These are phyloP conservation scores for Aspergillus neoniger DNA, from an alignment of 2,329 filamentous ascomycete genomes.

Conservation along the genomic window DNA sequence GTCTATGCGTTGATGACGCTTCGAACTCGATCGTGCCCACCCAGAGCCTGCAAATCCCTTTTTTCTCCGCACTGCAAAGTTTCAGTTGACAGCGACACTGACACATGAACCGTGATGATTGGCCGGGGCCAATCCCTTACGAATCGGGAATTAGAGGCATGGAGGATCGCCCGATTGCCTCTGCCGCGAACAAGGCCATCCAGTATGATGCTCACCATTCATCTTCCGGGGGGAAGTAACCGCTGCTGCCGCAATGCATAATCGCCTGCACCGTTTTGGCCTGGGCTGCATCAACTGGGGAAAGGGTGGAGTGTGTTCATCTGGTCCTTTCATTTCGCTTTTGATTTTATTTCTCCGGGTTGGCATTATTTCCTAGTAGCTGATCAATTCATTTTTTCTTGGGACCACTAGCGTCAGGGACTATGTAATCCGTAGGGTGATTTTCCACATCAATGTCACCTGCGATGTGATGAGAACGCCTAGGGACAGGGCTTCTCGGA, in stretches of 20 bases:
- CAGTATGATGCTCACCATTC: background rate
- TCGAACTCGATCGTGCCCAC: background rate
- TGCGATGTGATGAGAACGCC: background rate
- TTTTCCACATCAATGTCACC: background rate
- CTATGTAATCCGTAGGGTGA: background rate
- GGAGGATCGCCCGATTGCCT: constrained; percentile 17
- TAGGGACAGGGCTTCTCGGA: background rate
- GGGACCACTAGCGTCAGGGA: background rate
- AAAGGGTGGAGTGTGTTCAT: background rate
- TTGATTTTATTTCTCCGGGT: background rate
- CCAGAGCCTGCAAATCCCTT: constrained; percentile 3
- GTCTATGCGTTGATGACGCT: background rate
- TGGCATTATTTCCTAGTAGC: background rate
- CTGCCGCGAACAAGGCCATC: background rate
- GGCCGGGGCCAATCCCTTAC: constrained; percentile 2
- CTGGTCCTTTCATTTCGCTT: background rate
- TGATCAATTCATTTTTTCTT: background rate
- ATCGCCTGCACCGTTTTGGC: constrained; percentile 3
- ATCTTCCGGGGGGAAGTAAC: constrained; percentile 6
- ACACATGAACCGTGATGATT: background rate
- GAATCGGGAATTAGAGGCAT: background rate
- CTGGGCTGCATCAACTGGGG: constrained; percentile 4
- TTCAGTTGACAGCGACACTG: background rate
- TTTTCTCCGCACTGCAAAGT: constrained; percentile 11
- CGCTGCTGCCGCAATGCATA: constrained; percentile 21